These are phyloP conservation scores for Haplographium delicatum DNA, from an alignment of 495 filamentous ascomycete species.

Conservation along the genomic window DNA sequence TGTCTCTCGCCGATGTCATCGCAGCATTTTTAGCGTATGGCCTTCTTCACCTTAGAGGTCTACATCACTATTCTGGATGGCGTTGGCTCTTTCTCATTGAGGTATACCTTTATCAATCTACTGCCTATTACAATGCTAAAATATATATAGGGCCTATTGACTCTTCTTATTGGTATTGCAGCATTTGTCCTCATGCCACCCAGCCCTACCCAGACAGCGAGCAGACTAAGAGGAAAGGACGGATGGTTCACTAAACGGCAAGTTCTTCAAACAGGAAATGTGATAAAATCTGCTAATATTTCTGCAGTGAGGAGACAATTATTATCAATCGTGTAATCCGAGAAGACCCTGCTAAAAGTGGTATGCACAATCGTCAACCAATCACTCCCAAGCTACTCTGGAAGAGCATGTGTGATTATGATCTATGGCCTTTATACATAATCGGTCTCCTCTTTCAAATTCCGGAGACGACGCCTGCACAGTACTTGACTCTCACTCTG, in stretches of 20 bases:
- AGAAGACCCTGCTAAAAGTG: constrained; percentile 65
- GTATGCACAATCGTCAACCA: constrained; percentile 57
- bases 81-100: constrained; percentile 62
- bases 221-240: constrained; percentile 59
- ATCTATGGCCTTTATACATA: constrained; percentile 69
- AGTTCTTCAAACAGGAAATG: constrained; percentile 29
- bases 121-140: too few species aligned
- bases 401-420: constrained; percentile 57
- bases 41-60: constrained; percentile 60
- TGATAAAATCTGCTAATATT: constrained; percentile 31
- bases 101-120: constrained; percentile 2
- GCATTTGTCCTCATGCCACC: constrained; percentile 69
- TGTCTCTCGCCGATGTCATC: constrained; percentile 59
- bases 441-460: constrained; percentile 55
- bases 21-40: constrained; percentile 69
- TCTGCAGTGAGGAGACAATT: constrained; percentile 55
- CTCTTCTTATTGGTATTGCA: constrained; percentile 58
- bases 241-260: constrained; percentile 64
- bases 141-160: constrained; percentile 49
- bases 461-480: constrained; percentile 45
- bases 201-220: constrained; percentile 63
- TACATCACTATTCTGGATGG: constrained; percentile 63
- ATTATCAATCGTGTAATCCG: constrained; percentile 73
- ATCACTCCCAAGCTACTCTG: constrained; percentile 56
- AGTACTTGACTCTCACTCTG: constrained; percentile 61